Base-by-base conservation (phyloP, 345 rosid species). In the Gossypium raimondii region DNA sequence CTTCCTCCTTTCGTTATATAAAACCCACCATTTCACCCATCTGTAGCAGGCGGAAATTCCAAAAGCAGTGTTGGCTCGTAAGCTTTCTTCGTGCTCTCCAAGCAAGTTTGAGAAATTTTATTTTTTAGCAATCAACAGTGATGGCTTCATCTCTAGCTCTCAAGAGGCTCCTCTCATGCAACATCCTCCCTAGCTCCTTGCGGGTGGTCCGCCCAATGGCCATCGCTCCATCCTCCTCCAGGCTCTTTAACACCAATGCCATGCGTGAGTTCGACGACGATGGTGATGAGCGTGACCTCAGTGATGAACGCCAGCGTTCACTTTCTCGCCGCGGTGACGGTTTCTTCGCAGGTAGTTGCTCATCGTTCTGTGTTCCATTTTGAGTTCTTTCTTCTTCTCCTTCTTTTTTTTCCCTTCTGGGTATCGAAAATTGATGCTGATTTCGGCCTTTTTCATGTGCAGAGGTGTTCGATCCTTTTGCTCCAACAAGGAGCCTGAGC, bases 401-500 rank as follows among this genome's bases (percentile, higher is more conserved):
- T 18, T 9, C 24, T 9, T 0, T 16, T 16, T 50, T 52, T 34
- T 34, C 8, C 3, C 11, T 29, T 13, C 10, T 27, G 10, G 16
- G 13, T 27, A 1, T 63, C 50, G 10, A 9, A 63, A 45, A 48
- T 64, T 9, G 9, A 18, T 4, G 12, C 44, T 70, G 3, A 72
- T 34, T 71, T 4, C 10, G 2, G 9, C 8, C 25, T 24, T 11
- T 51, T 24, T 11, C 7, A 24, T 70, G 3, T 13, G 38, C 62
- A 90, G 93, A 85, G 62, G 86, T 81, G 50, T 84, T 84, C 8
- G 86, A 80, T 79, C 93, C 94, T 2, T 86, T 94, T 8, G 83
- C 84, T 1, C 85, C 94, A 7, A 81, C 87, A 0, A 84, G 94
- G 78, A 89, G 87, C 66, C 73, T 92, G n/a, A 84, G 89, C 78